Percentiles rank a stretch among this genome's conserved stretches.
These are phyloP conservation scores for Beta macrorhiza DNA, from an alignment of 179 eudicot genomes.

Conservation along the genomic window DNA sequence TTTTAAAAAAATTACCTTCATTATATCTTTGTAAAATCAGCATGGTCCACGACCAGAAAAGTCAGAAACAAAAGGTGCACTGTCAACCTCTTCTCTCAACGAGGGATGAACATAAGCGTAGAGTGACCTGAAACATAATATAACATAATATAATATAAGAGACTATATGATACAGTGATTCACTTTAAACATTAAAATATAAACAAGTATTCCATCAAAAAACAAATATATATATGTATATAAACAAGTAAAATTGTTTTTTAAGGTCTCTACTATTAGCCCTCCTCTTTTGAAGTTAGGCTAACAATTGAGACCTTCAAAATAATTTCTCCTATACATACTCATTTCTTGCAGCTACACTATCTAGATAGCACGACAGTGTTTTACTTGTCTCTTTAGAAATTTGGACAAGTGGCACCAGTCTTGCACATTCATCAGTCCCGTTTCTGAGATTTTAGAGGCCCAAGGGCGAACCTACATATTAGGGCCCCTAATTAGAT, in stretches of 20 bases:
- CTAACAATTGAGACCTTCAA: background rate
- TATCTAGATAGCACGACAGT: background rate
- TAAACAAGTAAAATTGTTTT: too few relatives aligned
- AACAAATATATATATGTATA: too few relatives aligned
- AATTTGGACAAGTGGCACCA: too few relatives aligned
- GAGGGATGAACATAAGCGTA: background rate
- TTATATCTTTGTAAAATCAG: background rate
- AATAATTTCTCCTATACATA: background rate
- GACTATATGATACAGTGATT: background rate
- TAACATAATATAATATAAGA: background rate
- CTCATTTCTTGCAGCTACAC: background rate
- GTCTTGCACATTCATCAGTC: too few relatives aligned
- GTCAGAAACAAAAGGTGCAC: background rate
- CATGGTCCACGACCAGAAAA: slow-evolving; percentile 3
- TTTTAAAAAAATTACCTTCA: background rate
- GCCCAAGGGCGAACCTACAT: too few relatives aligned
- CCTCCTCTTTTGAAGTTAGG: background rate
- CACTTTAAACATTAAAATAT: too few relatives aligned
- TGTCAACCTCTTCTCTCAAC: background rate
- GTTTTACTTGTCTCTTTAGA: too few relatives aligned
- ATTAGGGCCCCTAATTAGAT: too few relatives aligned
- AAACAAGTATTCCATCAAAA: too few relatives aligned
- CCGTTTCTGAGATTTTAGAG: too few relatives aligned
- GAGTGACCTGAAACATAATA: background rate
- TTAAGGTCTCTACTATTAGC: background rate